A percentile compares a stretch with the other conserved stretches of the same genome.
Conservation (phyloP, 2,329 filamentous ascomycete species). For the Drechslerella dactyloides region DNA sequence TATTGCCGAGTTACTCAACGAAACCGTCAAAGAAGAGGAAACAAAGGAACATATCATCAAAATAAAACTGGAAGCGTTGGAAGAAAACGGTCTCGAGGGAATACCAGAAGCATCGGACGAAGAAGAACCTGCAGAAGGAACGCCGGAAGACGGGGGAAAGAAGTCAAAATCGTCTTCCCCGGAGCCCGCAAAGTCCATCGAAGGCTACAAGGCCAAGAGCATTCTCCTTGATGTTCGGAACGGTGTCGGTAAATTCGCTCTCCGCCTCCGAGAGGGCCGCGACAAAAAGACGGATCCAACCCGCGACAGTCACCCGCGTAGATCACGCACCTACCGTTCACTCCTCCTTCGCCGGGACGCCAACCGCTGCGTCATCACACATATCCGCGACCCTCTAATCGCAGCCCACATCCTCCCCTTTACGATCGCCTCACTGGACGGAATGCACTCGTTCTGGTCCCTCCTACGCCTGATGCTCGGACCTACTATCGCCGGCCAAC, state of each 20-base stretch:
- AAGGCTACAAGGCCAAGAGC: constrained; percentile 23
- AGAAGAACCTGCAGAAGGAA: not conserved
- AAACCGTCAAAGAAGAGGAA: not conserved
- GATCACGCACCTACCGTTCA: constrained; percentile 35
- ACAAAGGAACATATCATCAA: not conserved
- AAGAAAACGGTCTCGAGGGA: constrained; percentile 31
- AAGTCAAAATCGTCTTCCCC: constrained; percentile 6
- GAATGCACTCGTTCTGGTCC: constrained; percentile 41
- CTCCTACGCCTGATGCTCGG: constrained; percentile 40
- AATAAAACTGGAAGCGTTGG: not conserved
- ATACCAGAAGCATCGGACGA: constrained; percentile 6
- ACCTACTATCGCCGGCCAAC: constrained; percentile 25
- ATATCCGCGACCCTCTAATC: constrained; percentile 31
- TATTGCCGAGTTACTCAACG: too few relatives aligned
- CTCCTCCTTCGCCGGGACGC: constrained; percentile 37
- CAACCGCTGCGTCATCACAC: constrained; percentile 42
- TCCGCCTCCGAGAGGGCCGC: constrained; percentile 32
- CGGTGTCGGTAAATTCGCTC: constrained; percentile 40
- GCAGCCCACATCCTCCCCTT: constrained; percentile 47
- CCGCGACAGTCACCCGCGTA: constrained; percentile 21
- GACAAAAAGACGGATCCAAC: constrained; percentile 30
- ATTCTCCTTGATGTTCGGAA: constrained; percentile 24
- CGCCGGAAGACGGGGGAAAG: constrained; percentile 9
- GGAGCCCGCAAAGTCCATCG: constrained; percentile 11
- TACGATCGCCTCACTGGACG: constrained; percentile 32